Evolutionary conservation across 345 rosid genomes (phyloP).

Genomic region (Acer campestre): DNA sequence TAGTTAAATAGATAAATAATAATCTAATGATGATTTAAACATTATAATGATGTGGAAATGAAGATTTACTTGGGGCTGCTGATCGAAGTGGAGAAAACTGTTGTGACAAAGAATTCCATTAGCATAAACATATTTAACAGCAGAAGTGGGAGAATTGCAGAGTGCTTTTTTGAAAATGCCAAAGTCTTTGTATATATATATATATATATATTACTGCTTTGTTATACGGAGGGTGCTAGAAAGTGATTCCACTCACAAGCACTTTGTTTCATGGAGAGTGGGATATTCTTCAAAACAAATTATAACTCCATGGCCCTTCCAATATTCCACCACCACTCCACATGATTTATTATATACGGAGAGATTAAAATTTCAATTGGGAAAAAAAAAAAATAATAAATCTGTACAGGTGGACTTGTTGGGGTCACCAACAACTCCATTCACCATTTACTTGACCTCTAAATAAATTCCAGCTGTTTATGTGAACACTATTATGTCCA

Average conservation of each 20-base stretch:
- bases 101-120: slow-evolving; percentile 44
- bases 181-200: not conserved
- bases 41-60: not conserved
- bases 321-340: not conserved
- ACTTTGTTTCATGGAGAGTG: slow-evolving; percentile 28
- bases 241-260: slow-evolving; percentile 39
- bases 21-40: not conserved
- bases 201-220: not conserved
- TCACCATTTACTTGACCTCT: not conserved
- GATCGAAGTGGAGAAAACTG: slow-evolving; percentile 43
- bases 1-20: slow-evolving; percentile 14
- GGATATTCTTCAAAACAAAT: slow-evolving; percentile 14
- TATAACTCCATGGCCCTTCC: slow-evolving; percentile 11
- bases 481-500: too few relatives aligned
- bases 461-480: slow-evolving; percentile 14
- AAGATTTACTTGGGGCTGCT: not conserved
- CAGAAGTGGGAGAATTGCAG: slow-evolving; percentile 19
- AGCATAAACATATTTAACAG: slow-evolving; percentile 36
- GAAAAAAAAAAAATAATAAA: slow-evolving; percentile 7
- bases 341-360: not conserved
- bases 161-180: slow-evolving; percentile 24
- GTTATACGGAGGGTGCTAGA: slow-evolving; percentile 6
- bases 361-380: slow-evolving; percentile 7
- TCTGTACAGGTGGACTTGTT: not conserved
- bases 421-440: not conserved